phyloP scores from a whole-genome alignment of 768 basidiomycete genomes.

The Cantharellus cinnabarinus region DNA sequence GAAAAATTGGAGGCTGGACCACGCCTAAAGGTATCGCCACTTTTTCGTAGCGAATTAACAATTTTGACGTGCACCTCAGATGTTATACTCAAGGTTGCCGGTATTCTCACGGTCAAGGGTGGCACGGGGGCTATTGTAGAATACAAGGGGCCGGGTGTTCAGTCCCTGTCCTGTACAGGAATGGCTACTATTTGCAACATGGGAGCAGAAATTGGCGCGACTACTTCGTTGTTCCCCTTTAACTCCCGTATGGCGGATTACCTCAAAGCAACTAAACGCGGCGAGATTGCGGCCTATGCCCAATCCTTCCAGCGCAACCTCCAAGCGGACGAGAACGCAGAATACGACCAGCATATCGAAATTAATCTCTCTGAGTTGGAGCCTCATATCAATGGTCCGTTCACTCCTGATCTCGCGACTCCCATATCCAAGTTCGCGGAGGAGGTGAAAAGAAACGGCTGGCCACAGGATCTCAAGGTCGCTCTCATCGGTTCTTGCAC shows the following conservation, averaged over 20 bases:
- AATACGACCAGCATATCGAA: constrained; percentile 87
- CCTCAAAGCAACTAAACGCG: constrained; percentile 85
- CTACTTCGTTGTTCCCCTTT: constrained; percentile 97
- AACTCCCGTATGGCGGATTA: constrained; percentile 88
- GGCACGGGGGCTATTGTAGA: constrained; percentile 98
- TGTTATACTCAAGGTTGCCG: constrained; percentile 97
- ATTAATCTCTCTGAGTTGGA: constrained; percentile 95
- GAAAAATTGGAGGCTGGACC: constrained; percentile 92
- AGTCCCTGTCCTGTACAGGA: constrained; percentile 91
- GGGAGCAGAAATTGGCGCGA: constrained; percentile 99
- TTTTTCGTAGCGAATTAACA: background rate
- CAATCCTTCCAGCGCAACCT: constrained; percentile 79
- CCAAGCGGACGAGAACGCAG: constrained; percentile 63
- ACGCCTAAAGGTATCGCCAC: constrained; percentile 65
- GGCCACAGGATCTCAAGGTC: constrained; percentile 95
- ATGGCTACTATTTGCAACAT: constrained; percentile 99
- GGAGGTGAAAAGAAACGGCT: constrained; percentile 83
- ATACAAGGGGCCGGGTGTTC: constrained; percentile 86
- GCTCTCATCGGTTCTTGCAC: constrained; percentile 98
- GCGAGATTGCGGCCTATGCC: constrained; percentile 75
- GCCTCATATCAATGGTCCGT: constrained; percentile 98
- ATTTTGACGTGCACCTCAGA: constrained; percentile 27
- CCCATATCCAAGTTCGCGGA: constrained; percentile 89
- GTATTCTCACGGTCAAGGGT: constrained; percentile 97
- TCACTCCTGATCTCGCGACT: constrained; percentile 98